Conservation (phyloP, 768 basidiomycete genomes). For the Suillus subaureus region DNA sequence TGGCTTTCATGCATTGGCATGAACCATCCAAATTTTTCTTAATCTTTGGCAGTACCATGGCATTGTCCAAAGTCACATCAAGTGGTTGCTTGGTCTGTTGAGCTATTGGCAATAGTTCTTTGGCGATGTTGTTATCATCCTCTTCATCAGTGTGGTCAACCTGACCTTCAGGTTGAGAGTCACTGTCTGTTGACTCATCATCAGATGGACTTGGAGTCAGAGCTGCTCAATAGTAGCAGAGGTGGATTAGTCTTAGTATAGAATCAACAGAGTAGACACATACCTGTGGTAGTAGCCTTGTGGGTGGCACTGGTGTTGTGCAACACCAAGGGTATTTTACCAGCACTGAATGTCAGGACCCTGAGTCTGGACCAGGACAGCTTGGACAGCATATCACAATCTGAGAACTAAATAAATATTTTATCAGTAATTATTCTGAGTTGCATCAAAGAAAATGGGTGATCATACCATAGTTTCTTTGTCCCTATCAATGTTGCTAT, state of each 20-base stretch:
- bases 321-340: neutral
- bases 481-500: neutral
- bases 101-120: neutral
- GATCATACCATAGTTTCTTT: neutral
- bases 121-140: neutral
- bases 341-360: neutral
- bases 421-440: neutral
- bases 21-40: neutral
- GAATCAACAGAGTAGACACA: neutral
- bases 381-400: neutral
- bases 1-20: slow-evolving; percentile 10
- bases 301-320: neutral
- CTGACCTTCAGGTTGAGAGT: neutral
- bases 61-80: neutral
- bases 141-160: neutral
- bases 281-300: slow-evolving; percentile 2
- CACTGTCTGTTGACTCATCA: neutral
- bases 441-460: neutral
- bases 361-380: neutral
- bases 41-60: neutral
- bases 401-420: neutral
- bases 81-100: neutral
- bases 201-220: neutral
- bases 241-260: neutral
- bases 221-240: neutral